These are phyloP conservation scores for Lichtheimia corymbifera DNA, from an alignment of 371 early-diverging fungal genomes.

Conservation along the genomic window DNA sequence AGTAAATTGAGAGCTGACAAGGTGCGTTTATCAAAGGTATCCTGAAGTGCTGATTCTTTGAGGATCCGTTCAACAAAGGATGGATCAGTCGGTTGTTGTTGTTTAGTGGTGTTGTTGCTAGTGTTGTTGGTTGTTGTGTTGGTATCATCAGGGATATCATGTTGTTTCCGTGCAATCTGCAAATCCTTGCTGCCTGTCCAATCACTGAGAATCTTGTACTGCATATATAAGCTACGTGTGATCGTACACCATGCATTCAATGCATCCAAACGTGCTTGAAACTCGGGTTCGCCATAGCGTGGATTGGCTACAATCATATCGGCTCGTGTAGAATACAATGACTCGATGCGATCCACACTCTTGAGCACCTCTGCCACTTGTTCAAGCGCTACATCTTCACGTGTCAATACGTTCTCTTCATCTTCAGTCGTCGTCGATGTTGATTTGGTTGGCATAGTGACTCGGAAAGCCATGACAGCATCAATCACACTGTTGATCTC, in stretches of 20 bases:
- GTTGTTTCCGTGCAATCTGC: slow-evolving; percentile 54
- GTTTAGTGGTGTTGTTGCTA: slow-evolving; percentile 24
- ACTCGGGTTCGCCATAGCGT: slow-evolving; percentile 64
- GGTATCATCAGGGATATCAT: slow-evolving; percentile 13
- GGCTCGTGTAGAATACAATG: slow-evolving; percentile 73
- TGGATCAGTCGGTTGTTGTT: slow-evolving; percentile 44
- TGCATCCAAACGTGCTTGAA: slow-evolving; percentile 73
- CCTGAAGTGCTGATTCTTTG: slow-evolving; percentile 80
- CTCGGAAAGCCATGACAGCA: slow-evolving; percentile 66
- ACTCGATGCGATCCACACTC: slow-evolving; percentile 75
- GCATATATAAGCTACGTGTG: slow-evolving; percentile 70
- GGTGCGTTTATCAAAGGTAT: slow-evolving; percentile 78
- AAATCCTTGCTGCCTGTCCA: slow-evolving; percentile 85
- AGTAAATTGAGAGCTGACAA: slow-evolving; percentile 58
- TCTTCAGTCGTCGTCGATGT: slow-evolving; percentile 12
- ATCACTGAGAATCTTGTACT: slow-evolving; percentile 71
- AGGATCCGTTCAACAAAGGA: slow-evolving; percentile 85
- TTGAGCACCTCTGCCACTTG: slow-evolving; percentile 72
- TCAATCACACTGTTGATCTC: slow-evolving; percentile 65
- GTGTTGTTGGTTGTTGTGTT: slow-evolving; percentile 6
- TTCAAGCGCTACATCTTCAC: slow-evolving; percentile 41
- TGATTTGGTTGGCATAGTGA: slow-evolving; percentile 35
- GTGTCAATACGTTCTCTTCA: slow-evolving; percentile 20
- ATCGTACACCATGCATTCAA: slow-evolving; percentile 79
- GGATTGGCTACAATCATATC: slow-evolving; percentile 71